phyloP scores from a whole-genome alignment of 768 basidiomycete species.

The Trametes coccinea region DNA sequence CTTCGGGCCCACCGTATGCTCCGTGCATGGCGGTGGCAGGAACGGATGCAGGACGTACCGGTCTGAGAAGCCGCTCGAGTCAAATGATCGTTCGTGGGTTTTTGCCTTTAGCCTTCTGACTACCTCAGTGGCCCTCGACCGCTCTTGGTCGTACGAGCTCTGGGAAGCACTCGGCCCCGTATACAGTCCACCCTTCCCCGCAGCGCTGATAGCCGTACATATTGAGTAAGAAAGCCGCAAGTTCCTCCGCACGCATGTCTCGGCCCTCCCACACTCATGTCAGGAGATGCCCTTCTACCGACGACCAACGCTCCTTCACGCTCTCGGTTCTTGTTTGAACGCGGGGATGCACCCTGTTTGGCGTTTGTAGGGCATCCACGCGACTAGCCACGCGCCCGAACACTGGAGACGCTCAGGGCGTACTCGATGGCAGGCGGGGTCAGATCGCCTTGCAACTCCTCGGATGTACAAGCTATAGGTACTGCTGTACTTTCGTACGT shows the following conservation, averaged over 20 bases:
- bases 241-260: neutral
- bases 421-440: no score
- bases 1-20: neutral
- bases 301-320: neutral
- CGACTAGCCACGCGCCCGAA: no score
- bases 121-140: neutral
- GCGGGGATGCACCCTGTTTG: no score
- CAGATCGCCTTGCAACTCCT: no score
- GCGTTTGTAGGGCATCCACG: no score
- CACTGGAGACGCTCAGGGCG: no score
- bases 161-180: slow-evolving; percentile 4
- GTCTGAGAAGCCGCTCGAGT: slow-evolving; percentile 14
- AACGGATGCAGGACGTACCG: neutral
- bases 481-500: no score
- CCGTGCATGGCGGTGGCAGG: no score
- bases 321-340: neutral
- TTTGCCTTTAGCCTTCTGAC: slow-evolving; percentile 24
- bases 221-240: neutral
- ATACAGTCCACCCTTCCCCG: neutral
- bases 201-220: slow-evolving; percentile 12
- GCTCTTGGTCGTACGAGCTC: neutral
- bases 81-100: slow-evolving; percentile 16
- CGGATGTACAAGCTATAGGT: no score
- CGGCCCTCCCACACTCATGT: slow-evolving; percentile 1
- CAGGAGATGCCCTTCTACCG: neutral